Evolutionary conservation across 2,329 filamentous ascomycete species (phyloP).

Genomic region (Tricladium varicosporioides): DNA sequence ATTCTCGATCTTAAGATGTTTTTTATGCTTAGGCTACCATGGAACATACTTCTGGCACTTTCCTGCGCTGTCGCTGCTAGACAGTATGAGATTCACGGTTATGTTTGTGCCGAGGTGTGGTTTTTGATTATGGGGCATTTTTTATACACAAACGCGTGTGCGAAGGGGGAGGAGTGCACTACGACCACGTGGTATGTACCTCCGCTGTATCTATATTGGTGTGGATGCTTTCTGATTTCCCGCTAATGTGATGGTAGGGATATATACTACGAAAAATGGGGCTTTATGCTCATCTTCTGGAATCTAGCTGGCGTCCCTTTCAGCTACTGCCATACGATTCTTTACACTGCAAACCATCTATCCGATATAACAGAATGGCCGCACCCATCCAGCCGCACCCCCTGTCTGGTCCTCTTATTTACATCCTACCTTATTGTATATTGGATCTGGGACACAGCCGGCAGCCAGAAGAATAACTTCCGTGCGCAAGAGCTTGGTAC

Average conservation of each 20-base stretch:
- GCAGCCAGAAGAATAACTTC: slow-evolving; percentile 93
- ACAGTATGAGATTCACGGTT: slow-evolving; percentile 82
- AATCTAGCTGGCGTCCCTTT: slow-evolving; percentile 89
- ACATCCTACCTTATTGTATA: slow-evolving; percentile 75
- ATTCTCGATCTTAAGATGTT: slow-evolving; percentile 94
- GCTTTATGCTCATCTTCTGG: slow-evolving; percentile 98
- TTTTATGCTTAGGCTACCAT: slow-evolving; percentile 87
- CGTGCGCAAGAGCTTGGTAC: slow-evolving; percentile 75
- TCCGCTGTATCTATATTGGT: slow-evolving; percentile 3
- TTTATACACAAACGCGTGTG: slow-evolving; percentile 87
- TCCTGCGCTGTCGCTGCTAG: slow-evolving; percentile 73
- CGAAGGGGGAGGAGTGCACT: slow-evolving; percentile 90
- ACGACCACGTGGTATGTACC: slow-evolving; percentile 68
- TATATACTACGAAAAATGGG: slow-evolving; percentile 97
- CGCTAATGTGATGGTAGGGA: slow-evolving; percentile 51
- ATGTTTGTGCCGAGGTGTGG: slow-evolving; percentile 76
- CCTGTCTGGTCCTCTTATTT: slow-evolving; percentile 63
- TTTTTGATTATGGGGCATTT: slow-evolving; percentile 89
- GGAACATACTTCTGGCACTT: slow-evolving; percentile 84
- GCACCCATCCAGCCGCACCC: slow-evolving; percentile 63
- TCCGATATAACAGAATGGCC: no score
- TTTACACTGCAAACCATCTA: slow-evolving; percentile 78
- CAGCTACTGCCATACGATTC: slow-evolving; percentile 89
- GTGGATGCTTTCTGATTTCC: slow-evolving; percentile 1
- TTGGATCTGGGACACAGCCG: slow-evolving; percentile 89